Evolutionary conservation across 1,284 basidiomycete genomes (phyloP).

Genomic region (Trametes polyzona): DNA sequence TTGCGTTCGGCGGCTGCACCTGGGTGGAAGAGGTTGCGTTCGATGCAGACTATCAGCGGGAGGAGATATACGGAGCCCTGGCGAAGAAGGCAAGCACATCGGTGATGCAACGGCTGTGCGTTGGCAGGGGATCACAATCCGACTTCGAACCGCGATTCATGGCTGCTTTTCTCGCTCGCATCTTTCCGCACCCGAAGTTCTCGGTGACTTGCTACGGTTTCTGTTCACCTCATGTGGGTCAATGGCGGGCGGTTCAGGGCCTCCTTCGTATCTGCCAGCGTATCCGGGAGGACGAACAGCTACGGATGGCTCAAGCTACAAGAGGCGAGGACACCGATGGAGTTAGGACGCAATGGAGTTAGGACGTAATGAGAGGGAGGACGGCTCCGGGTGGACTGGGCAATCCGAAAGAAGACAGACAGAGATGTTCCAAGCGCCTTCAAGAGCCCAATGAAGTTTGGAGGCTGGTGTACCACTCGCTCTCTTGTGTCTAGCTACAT

Average conservation of each 20-base stretch:
- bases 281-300: not conserved
- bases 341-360: not conserved
- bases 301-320: not conserved
- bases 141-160: not conserved
- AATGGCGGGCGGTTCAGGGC: not conserved
- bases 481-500: too few species aligned
- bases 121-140: not conserved
- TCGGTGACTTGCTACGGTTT: not conserved
- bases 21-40: not conserved
- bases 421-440: too few species aligned
- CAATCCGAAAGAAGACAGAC: too few species aligned
- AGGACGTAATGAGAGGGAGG: not conserved
- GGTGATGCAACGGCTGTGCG: not conserved
- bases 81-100: not conserved
- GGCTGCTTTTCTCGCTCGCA: slow-evolving; percentile 1
- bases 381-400: too few species aligned
- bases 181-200: not conserved
- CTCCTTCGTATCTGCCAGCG: not conserved
- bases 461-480: too few species aligned
- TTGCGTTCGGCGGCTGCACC: not conserved
- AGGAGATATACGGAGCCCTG: not conserved
- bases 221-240: not conserved
- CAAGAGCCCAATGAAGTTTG: too few species aligned
- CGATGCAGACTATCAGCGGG: not conserved
- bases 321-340: too few species aligned